Base-by-base conservation (phyloP, 202 grass and related monocot genomes). In the Schoenoplectus triqueter region DNA sequence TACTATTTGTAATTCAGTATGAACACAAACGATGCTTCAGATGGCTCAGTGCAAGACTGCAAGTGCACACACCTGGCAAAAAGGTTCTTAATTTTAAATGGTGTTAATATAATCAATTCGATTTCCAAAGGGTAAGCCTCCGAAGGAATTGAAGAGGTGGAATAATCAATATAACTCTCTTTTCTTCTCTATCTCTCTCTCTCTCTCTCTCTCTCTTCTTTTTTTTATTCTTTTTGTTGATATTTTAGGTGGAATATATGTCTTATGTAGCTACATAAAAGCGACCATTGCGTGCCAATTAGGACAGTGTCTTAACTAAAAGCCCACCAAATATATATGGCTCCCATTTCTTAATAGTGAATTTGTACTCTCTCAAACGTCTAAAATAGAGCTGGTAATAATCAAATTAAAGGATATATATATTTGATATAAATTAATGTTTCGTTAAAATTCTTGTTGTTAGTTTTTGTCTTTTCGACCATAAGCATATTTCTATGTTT, bases 251-350 rank as follows among this genome's bases (percentile, higher is more conserved):
- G 45, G 69, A 72, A 72, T 19, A 47, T 4, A 47, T 71, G 41
- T 7, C 42, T 47, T 45, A 45, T 45, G 10, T 70, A 48, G 42
- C 15, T 71, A 67, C 31, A 67, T 41, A 6, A 47, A 47, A 6
- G 68, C 15, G 42, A 71, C 41, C 68, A 71, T 71, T 66, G 64
- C 64, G 21, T 66, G 64, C 22, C 19, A 66, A 66, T 3, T 39
- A 66, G 39, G 64, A 39, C 9, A 39, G 7, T 66, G 39, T 39
- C 9, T 66, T 10, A 20, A 31, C 31, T 31, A 31, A 31, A 3
- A 10, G 64, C 20, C 20, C 22, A 40, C 64, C 22, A 66, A 66
- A 4, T 40, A 31, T 66, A 2, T 66, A 22, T 39, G 64, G 64
- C 64, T 66, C 64, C 64, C 15, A 62, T 22, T 66, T 31, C 7